Evolutionary conservation across 164 flowering plant genomes (phyloP), one percentile per base, ranked within the genome.

Genomic region (Euptelea pleiosperma): DNA sequence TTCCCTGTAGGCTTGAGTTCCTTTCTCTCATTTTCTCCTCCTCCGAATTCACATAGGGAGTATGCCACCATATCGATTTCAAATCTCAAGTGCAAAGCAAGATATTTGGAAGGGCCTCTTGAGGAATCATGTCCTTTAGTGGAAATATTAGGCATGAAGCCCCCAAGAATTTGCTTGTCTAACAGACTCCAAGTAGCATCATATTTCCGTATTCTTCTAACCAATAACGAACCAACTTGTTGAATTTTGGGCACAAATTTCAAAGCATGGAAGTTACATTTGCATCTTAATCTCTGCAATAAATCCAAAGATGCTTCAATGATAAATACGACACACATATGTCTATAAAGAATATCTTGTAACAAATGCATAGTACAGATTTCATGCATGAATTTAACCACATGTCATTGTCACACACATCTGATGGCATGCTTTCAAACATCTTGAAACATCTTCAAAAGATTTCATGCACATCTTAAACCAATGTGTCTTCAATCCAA

Each of bases 41-140:
- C 97, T 33, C 97, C 99, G 73, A 94, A 94, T 11, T 82, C 95
- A 73, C 99, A 94, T 34, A 76, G 59, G 6, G 99, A 94, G 58
- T 94, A 94, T 28, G 99, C 95, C 52, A 94, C 91, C 99, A 94
- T 94, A 44, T 91, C 99, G 46, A 79, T 76, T 75, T 94, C 99
- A 70, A 91, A 94, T 64, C 99, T 85, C 75, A 94, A 66, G 67
- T 91, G 99, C 75, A 94, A 74, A 60, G 96, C 91, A 52, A 93
- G 86, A 73, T 88, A 94, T 58, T 68, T 85, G 6, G 75, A 66
- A 55, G 80, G 70, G 24, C 65, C 72, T 48, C 41, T 42, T 42
- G 63, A 36, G 35, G 62, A 34, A 36, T 57, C 50, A 52, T 71
- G 31, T 22, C 63, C 70, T 66, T 62, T 56, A 6, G 53, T 56